Evolutionary conservation across 495 filamentous ascomycete species (phyloP), one percentile per base, ranked within the genome.

Genomic region (Peziza echinospora): DNA sequence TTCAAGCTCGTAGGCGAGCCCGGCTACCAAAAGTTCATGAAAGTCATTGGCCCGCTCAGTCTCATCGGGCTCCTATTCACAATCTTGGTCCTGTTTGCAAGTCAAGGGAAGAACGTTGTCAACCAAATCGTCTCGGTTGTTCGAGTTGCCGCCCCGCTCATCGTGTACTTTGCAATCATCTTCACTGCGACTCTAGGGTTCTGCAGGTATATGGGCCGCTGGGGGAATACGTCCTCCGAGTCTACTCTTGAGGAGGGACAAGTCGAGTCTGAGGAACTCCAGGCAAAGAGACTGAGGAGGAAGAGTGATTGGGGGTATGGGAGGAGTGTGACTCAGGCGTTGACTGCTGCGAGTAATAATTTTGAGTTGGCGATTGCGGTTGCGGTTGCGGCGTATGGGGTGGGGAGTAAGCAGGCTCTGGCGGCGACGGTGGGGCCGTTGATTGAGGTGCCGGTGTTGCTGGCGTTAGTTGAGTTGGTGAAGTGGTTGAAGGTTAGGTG

Each of bases 301-400:
- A 43, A 43, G 41, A 22, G 2, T 43, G 41, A 23, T 11, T 86
- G 87, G 53, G 73, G 75, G 0, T 93, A 93, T 56, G 64, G 63
- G 41, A 55, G 85, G 2, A 70, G 72, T 1, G 69, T 71, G 9
- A 92, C 86, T 9, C 87, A 93, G 64, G 82, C 82, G 54, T 89
- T 93, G 53, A 93, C 86, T 0, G 86, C 86, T 5, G 87, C 86
- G 3, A 93, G 84, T 59, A 94, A 94, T 51, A 93, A 93, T 55
- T 93, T 94, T 54, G 86, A 93, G 65, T 62, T 93, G 16, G 86
- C 86, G 0, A 92, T 94, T 63, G 86, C 86, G 1, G 85, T 94
- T 2, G 85, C 82, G 2, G 76, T 93, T 4, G 82, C 84, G 3
- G 76, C 78, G 2, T 93, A 78, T 64, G 86, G 86, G 0, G 70